A percentile compares a stretch with the other conserved stretches of the same genome.
Conservation (phyloP, 495 filamentous ascomycete genomes). For the Emericellopsis terricola region DNA sequence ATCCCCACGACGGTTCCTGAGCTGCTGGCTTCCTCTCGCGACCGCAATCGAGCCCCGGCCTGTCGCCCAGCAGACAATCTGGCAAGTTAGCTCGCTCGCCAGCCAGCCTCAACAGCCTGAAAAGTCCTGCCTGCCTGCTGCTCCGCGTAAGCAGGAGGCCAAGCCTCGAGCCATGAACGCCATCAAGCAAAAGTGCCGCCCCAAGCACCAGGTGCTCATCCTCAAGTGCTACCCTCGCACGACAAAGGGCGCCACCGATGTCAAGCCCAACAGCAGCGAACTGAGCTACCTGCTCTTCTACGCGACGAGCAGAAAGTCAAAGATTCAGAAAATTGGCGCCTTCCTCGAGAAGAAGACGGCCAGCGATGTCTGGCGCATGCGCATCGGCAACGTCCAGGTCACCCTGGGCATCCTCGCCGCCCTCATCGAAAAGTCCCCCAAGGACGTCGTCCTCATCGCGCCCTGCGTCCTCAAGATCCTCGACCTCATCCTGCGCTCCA, state of each 20-base stretch:
- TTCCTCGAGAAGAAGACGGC: constrained; percentile 84
- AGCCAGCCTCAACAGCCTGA: too few relatives aligned
- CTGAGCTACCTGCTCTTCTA: constrained; percentile 92
- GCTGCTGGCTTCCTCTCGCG: too few relatives aligned
- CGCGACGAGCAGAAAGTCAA: constrained; percentile 77
- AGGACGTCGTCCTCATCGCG: constrained; percentile 76
- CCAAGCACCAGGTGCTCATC: constrained; percentile 84
- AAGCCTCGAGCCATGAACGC: constrained; percentile 26
- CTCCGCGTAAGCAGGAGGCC: neutral
- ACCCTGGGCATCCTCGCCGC: constrained; percentile 76
- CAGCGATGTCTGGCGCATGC: constrained; percentile 64
- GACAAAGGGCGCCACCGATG: constrained; percentile 72
- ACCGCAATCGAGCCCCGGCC: too few relatives aligned
- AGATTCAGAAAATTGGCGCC: constrained; percentile 81
- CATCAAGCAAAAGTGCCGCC: constrained; percentile 45
- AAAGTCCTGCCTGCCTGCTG: too few relatives aligned
- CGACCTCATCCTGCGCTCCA: constrained; percentile 54
- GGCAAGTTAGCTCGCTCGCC: too few relatives aligned
- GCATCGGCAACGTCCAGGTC: constrained; percentile 73
- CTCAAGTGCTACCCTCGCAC: constrained; percentile 87
- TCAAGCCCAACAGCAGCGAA: constrained; percentile 86
- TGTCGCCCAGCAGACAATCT: too few relatives aligned
- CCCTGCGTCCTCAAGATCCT: constrained; percentile 64
- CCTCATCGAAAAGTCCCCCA: constrained; percentile 78
- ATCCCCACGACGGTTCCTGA: too few relatives aligned